These are phyloP conservation scores for Mycena alexandri DNA, from an alignment of 768 basidiomycete genomes.

Conservation along the genomic window DNA sequence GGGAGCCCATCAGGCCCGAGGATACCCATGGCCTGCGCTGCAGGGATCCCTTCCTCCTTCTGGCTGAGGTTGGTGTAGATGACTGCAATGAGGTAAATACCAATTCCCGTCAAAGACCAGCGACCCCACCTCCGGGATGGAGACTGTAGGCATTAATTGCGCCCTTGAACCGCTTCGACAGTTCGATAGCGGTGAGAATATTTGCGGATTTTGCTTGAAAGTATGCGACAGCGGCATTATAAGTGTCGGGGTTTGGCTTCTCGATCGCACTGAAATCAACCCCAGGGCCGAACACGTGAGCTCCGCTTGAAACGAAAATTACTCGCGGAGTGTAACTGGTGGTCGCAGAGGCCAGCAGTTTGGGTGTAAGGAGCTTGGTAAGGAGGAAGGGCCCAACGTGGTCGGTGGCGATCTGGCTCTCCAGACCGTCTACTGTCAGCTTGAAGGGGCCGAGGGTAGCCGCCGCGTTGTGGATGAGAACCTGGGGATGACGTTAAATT, in stretches of 20 bases:
- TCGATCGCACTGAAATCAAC: not conserved
- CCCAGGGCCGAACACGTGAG: not conserved
- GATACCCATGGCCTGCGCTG: not conserved
- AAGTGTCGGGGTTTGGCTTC: not conserved
- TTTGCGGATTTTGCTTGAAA: not conserved
- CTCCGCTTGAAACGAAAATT: not conserved
- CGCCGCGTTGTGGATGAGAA: conserved; percentile 4
- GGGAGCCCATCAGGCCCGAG: not conserved
- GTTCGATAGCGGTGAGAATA: not conserved
- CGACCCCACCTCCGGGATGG: too few species aligned
- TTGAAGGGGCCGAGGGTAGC: not conserved
- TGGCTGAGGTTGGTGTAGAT: not conserved
- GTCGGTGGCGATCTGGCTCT: conserved; percentile 2
- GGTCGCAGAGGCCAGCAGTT: not conserved
- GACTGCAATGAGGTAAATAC: not conserved
- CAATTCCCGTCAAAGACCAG: too few species aligned
- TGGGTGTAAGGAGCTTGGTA: not conserved
- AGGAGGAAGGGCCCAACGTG: not conserved
- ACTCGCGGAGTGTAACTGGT: not conserved
- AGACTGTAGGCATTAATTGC: not conserved
- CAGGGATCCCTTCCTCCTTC: not conserved
- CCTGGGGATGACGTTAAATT: not conserved
- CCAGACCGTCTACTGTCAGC: not conserved
- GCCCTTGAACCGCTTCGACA: not conserved
- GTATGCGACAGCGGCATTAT: not conserved